Evolutionary conservation across 352 stramenopile species (phyloP).

Genomic region (Phytophthora cryptogea): DNA sequence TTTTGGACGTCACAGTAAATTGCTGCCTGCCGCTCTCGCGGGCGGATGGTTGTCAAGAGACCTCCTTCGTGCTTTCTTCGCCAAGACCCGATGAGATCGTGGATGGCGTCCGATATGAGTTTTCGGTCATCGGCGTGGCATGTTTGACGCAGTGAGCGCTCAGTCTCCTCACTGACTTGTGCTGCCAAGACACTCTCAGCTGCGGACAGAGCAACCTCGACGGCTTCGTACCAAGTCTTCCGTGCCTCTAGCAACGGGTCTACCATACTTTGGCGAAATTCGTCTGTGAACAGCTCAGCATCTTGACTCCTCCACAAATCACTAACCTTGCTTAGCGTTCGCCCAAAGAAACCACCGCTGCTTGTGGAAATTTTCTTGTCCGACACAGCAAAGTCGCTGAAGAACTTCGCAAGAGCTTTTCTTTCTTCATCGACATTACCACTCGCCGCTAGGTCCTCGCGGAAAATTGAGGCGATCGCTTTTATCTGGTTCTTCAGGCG

Average conservation of each 20-base stretch:
- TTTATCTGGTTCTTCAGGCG: slow-evolving; percentile 41
- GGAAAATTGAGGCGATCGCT: slow-evolving; percentile 22
- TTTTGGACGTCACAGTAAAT: slow-evolving; percentile 20
- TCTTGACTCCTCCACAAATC: neutral
- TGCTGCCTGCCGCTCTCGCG: neutral
- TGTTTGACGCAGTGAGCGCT: slow-evolving; percentile 8
- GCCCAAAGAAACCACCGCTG: slow-evolving; percentile 5
- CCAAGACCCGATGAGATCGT: slow-evolving; percentile 16
- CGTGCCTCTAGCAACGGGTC: slow-evolving; percentile 19
- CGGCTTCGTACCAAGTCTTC: slow-evolving; percentile 26
- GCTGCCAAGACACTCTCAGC: slow-evolving; percentile 10
- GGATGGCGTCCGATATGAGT: slow-evolving; percentile 16
- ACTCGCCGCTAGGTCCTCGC: neutral
- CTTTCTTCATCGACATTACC: neutral
- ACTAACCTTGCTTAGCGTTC: slow-evolving; percentile 8
- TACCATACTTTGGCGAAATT: slow-evolving; percentile 25
- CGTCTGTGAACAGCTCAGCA: slow-evolving; percentile 9
- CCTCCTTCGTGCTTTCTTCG: slow-evolving; percentile 8
- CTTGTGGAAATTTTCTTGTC: slow-evolving; percentile 11
- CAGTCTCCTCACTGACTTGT: slow-evolving; percentile 15
- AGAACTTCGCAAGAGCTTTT: slow-evolving; percentile 14
- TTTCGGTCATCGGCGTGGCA: slow-evolving; percentile 18
- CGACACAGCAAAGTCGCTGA: slow-evolving; percentile 24
- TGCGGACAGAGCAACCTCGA: slow-evolving; percentile 18
- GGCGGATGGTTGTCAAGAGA: slow-evolving; percentile 20